Evolutionary conservation across 495 filamentous ascomycete species (phyloP).

Genomic region (Hypoxylon trugodes): DNA sequence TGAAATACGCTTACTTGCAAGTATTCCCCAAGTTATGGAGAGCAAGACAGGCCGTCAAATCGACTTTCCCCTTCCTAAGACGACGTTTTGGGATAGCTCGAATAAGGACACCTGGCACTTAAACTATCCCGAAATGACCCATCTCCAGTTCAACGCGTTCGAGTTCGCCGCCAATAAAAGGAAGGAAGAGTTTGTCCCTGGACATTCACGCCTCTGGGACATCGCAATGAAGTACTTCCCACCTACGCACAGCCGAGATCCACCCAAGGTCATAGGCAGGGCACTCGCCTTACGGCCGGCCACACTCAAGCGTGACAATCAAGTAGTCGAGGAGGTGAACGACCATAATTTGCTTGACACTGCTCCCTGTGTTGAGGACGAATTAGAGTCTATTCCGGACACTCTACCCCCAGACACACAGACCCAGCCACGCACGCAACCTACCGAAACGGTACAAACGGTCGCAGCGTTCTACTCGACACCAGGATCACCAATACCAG

Average conservation of each 20-base stretch:
- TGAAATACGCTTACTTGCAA: constrained; percentile 49
- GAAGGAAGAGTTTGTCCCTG: constrained; percentile 56
- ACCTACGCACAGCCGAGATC: constrained; percentile 32
- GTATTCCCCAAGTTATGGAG: constrained; percentile 48
- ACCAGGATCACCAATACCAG: constrained; percentile 55
- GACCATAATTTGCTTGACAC: constrained; percentile 9
- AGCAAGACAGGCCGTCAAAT: constrained; percentile 55
- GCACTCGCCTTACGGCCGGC: constrained; percentile 28
- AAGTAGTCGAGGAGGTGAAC: constrained; percentile 1
- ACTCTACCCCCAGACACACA: constrained; percentile 26
- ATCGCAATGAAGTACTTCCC: constrained; percentile 60
- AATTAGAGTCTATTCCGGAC: constrained; percentile 31
- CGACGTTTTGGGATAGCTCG: constrained; percentile 59
- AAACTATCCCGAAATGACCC: constrained; percentile 63
- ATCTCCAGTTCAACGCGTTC: constrained; percentile 57
- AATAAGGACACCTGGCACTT: constrained; percentile 60
- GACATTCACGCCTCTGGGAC: constrained; percentile 54
- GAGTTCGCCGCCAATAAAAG: constrained; percentile 49
- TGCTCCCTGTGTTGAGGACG: constrained; percentile 19
- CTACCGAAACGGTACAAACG: constrained; percentile 22
- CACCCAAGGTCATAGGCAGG: constrained; percentile 3
- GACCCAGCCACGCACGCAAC: constrained; percentile 7
- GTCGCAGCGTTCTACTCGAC: constrained; percentile 52
- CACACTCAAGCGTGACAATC: constrained; percentile 26
- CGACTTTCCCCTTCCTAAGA: constrained; percentile 57